A percentile compares a stretch with the other conserved stretches of the same genome.
phyloP scores from a whole-genome alignment of 2,329 filamentous ascomycete genomes.

The Hypomyces rosellus region DNA sequence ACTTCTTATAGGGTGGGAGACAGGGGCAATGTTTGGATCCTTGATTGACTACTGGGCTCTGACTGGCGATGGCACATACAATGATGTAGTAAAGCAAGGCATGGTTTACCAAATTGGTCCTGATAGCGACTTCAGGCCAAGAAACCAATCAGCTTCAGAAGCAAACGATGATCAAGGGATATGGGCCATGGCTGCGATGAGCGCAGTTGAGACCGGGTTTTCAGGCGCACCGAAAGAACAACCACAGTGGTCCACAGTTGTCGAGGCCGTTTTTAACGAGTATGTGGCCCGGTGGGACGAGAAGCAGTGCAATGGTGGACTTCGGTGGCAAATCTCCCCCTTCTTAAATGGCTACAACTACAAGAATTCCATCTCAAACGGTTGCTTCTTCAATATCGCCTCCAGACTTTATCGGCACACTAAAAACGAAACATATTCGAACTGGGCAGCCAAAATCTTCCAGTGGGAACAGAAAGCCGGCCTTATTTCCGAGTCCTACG shows the following conservation, averaged over 20 bases:
- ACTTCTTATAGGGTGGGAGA: constrained; percentile 6
- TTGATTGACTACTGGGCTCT: constrained; percentile 61
- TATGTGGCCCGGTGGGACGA: constrained; percentile 21
- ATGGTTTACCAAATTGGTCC: constrained; percentile 49
- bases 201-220: constrained; percentile 64
- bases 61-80: constrained; percentile 56
- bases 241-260: constrained; percentile 66
- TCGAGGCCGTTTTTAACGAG: constrained; percentile 57
- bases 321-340: constrained; percentile 73
- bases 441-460: constrained; percentile 56
- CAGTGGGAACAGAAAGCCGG: constrained; percentile 51
- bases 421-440: constrained; percentile 54
- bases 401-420: constrained; percentile 67
- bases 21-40: constrained; percentile 22
- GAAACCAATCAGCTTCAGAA: constrained; percentile 44
- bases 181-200: constrained; percentile 69
- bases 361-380: constrained; percentile 49
- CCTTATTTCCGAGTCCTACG: constrained; percentile 53
- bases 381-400: constrained; percentile 56
- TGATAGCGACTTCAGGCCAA: constrained; percentile 51
- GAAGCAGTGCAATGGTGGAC: constrained; percentile 57
- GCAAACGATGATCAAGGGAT: constrained; percentile 69
- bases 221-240: constrained; percentile 52
- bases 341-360: constrained; percentile 61
- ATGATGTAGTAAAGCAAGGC: constrained; percentile 46